Base-by-base conservation (phyloP, 2,329 filamentous ascomycete genomes). In the Verticillium isaacii region DNA sequence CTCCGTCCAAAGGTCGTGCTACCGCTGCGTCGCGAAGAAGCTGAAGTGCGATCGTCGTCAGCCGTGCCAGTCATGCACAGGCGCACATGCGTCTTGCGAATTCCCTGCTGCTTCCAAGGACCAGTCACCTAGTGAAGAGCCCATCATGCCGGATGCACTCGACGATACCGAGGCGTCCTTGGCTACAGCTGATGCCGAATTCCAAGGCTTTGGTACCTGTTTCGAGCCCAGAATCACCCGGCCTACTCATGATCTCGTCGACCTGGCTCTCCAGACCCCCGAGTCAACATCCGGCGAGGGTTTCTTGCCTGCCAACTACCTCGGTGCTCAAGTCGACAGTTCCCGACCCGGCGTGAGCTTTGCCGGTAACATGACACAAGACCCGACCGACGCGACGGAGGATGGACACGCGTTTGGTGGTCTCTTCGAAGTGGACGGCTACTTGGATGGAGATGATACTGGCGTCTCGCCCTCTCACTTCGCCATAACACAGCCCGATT, bases 21-120 rank as follows among this genome's bases (percentile, higher is more conserved):
- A 67, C 23, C 69, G 68, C 36, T 73, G 71, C 37, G 67, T 72
- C 1, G 65, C 66, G 9, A 64, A 68, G 56, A 71, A 70, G 32
- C 64, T 70, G 23, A 67, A 63, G 15, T 73, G 71, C 58, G 66
- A 70, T 56, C 66, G 70, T 19, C 23, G 15, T 1, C 37, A 66
- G 60, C 70, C 71, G 0, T 73, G 70, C 32, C 56, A 60, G 6
- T 62, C 66, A 4, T 72, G 71, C 50, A 50, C 61, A 1, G 57
- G 60, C 1, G 63, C 66, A 29, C 59, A 61, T 29, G 62, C 62
- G 7, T 29, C 55, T 5, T 68, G 66, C 60, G 23, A 57, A 2
- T 68, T 65, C 32, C 65, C 63, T 3, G 15, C 11, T 25, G 36
- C n/a, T 3, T 37, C 32, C 12, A 12, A 58, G 15, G 39, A 32